These are phyloP conservation scores for Pestalotiopsis sp. DNA, from an alignment of 2,329 filamentous ascomycete species.

Conservation along the genomic window DNA sequence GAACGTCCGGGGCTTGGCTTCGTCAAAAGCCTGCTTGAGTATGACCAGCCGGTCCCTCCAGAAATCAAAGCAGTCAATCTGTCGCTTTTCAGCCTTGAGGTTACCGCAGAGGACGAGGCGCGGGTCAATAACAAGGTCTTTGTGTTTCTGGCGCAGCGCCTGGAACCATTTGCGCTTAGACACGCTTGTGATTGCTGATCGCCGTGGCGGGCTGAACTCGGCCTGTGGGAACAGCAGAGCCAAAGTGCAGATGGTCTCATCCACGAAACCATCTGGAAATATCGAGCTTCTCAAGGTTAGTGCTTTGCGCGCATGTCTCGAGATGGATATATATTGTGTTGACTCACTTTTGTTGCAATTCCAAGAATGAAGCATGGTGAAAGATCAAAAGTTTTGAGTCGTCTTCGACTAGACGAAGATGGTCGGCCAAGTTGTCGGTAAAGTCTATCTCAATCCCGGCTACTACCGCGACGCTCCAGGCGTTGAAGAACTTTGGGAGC, in stretches of 20 bases:
- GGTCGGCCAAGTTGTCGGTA: constrained; percentile 43
- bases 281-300: background rate
- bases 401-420: constrained; percentile 40
- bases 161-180: background rate
- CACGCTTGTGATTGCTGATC: background rate
- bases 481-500: constrained; percentile 25
- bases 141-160: background rate
- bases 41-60: constrained; percentile 4
- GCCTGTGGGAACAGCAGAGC: background rate
- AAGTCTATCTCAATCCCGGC: constrained; percentile 37
- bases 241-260: background rate
- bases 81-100: background rate
- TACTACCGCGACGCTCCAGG: constrained; percentile 27
- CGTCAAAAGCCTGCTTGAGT: background rate
- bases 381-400: constrained; percentile 41
- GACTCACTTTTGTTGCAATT: constrained; percentile 20
- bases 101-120: background rate
- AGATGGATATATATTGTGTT: no score
- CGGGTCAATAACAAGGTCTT: background rate
- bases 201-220: background rate
- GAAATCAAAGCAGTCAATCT: background rate
- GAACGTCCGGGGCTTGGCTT: background rate
- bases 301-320: no score
- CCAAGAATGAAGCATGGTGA: constrained; percentile 40
- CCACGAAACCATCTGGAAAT: background rate